Base-by-base conservation (phyloP, 441 rosid genomes). In the Jatropha multifida region DNA sequence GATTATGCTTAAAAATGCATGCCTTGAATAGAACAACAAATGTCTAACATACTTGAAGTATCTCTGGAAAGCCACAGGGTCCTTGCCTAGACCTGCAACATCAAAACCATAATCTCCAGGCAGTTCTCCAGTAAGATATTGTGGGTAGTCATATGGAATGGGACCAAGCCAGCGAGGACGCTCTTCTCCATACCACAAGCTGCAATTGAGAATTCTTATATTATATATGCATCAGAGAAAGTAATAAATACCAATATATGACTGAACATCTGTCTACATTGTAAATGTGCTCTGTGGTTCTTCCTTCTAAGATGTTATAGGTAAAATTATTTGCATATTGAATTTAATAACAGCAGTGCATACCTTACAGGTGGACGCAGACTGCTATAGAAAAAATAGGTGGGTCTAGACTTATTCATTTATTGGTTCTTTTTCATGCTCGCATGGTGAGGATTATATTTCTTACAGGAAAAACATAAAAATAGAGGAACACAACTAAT, bases 101-200 rank as follows among this genome's bases (percentile, higher is more conserved):
- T 94, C 98, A 77, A 92, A 94, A 71, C 97, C 98, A 78, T 94
- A 94, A 83, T 94, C 98, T 2, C 98, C 97, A 40, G 97, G 97
- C 10, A 90, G 66, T 27, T 94, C 91, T 72, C 98, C 98, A 1
- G 85, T 84, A 46, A 94, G 96, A 81, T 94, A 77, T 17, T 83
- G 51, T 9, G 97, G 97, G 73, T 92, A 94, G 58, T 86, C 86
- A 76, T 83, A 94, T 12, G 94, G 89, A 74, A 94, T 83, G 59
- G 97, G 95, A 79, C 97, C 98, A 82, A 94, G 94, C 98, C 98
- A 94, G 55, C 91, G 90, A 0, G 98, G 98, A 59, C 97, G 92
- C 41, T 81, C 86, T 79, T 90, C 88, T 69, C 98, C 98, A 64
- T 94, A 91, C 97, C 98, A 93, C 70, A 77, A 77, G 85, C 97